These are phyloP conservation scores for Lycium barbarum DNA, from an alignment of 257 asterid genomes.

Conservation along the genomic window DNA sequence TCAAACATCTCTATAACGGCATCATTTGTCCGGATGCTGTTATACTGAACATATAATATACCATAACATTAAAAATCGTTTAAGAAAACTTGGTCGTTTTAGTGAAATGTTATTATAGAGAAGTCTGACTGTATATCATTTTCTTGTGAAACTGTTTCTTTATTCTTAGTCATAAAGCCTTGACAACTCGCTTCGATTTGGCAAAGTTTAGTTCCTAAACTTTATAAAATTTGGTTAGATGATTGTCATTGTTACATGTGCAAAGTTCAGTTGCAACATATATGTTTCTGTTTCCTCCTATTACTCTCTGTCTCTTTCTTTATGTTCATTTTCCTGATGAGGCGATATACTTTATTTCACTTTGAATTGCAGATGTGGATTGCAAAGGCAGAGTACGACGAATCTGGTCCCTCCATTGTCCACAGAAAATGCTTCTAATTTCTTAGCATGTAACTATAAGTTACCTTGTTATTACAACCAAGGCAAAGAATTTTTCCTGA, in stretches of 20 bases:
- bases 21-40: too few species aligned
- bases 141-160: background rate
- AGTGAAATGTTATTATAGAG: too few species aligned
- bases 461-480: background rate
- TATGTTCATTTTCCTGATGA: background rate
- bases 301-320: background rate
- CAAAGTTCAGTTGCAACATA: background rate
- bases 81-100: too few species aligned
- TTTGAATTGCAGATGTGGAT: conserved; percentile 33
- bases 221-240: background rate
- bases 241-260: background rate
- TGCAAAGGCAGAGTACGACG: conserved; percentile 30
- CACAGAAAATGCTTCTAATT: conserved; percentile 34
- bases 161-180: too few species aligned
- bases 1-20: too few species aligned
- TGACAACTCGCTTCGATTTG: too few species aligned
- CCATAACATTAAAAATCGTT: too few species aligned
- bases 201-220: background rate
- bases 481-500: conserved; percentile 3
- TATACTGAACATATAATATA: too few species aligned
- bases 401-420: conserved; percentile 31
- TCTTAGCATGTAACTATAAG: background rate
- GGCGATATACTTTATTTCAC: background rate
- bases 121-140: background rate
- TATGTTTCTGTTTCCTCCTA: background rate